Percentiles rank a stretch among this genome's conserved stretches.
These are phyloP conservation scores for Polychytrium aggregatum DNA, from an alignment of 192 early-diverging fungal genomes.

Conservation along the genomic window DNA sequence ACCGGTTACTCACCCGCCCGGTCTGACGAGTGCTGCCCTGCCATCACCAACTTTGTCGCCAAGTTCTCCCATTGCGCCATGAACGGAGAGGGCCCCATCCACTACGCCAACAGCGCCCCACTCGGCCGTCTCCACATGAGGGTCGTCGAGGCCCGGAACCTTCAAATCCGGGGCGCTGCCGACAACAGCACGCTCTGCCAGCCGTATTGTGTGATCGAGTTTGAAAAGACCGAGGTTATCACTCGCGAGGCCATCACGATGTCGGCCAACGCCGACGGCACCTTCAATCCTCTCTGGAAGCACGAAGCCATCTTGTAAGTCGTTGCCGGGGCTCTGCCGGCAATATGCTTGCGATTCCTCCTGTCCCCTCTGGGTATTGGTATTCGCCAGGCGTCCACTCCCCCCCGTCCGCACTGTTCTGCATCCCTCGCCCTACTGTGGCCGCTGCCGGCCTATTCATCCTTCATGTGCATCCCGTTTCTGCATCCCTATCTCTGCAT, in stretches of 20 bases:
- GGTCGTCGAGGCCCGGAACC: constrained; percentile 37
- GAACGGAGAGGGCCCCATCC: too few relatives aligned
- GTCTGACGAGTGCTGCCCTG: too few relatives aligned
- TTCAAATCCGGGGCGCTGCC: constrained; percentile 14
- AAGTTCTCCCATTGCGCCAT: too few relatives aligned
- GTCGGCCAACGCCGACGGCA: background rate
- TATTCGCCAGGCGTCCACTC: too few relatives aligned
- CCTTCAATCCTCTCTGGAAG: constrained; percentile 27
- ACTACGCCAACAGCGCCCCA: too few relatives aligned
- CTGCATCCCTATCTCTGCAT: background rate
- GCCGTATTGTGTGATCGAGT: constrained; percentile 46
- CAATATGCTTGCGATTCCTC: too few relatives aligned
- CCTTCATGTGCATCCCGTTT: background rate
- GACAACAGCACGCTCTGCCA: background rate
- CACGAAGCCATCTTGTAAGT: constrained; percentile 48
- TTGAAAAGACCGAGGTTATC: constrained; percentile 45
- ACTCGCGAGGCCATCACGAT: constrained; percentile 27
- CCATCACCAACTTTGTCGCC: too few relatives aligned
- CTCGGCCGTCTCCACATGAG: constrained; percentile 31
- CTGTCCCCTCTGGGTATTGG: too few relatives aligned
- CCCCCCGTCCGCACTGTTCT: background rate
- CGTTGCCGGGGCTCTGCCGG: too few relatives aligned
- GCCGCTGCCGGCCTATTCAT: background rate
- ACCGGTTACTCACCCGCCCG: too few relatives aligned
- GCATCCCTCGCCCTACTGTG: background rate